Evolutionary conservation across 164 flowering plant species (phyloP), one percentile per base, ranked within the genome.

Genomic region (Buxus sempervirens): DNA sequence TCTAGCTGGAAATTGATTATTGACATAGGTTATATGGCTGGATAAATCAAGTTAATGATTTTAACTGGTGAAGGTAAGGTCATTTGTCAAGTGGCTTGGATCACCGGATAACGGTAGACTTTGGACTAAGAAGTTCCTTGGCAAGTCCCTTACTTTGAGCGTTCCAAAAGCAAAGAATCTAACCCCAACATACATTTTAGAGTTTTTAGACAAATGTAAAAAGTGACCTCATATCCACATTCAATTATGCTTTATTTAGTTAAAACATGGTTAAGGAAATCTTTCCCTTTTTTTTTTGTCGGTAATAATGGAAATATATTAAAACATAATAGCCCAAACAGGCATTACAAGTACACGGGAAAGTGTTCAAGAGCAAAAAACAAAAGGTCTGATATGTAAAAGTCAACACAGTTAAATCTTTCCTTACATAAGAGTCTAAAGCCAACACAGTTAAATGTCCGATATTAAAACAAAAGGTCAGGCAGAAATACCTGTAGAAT

Each of bases 401-500:
- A n/a, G n/a, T n/a, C n/a, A n/a, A n/a, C n/a, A n/a, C n/a, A n/a
- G n/a, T n/a, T n/a, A n/a, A n/a, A n/a, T n/a, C n/a, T 12, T 41
- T 41, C 12, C 45, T 5, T 41, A 12, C 12, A 41, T 41, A 56
- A 22, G 22, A 23, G n/a, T 54, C 38, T 23, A 1, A 27, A 20
- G 6, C 9, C 15, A 19, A 5, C 18, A n/a, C 61, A 38, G 14
- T 23, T 56, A 20, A 21, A 0, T 18, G 22, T 23, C 23, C 23
- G 22, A 56, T 36, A 41, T 56, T 13, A n/a, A 54, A 28, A 56
- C 22, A 23, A 56, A 23, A 15, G 27, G n/a, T 15, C 32, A 5
- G 23, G 42, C 16, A 25, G 12, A 54, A 59, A 55, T 70, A 86
- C 90, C 90, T 73, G 80, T 60, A 67, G 63, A 60, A 73, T 76